Percentiles rank a stretch among this genome's conserved stretches.
phyloP scores from a whole-genome alignment of 805 yeast genomes.

The Tanozyma kutaoensis region DNA sequence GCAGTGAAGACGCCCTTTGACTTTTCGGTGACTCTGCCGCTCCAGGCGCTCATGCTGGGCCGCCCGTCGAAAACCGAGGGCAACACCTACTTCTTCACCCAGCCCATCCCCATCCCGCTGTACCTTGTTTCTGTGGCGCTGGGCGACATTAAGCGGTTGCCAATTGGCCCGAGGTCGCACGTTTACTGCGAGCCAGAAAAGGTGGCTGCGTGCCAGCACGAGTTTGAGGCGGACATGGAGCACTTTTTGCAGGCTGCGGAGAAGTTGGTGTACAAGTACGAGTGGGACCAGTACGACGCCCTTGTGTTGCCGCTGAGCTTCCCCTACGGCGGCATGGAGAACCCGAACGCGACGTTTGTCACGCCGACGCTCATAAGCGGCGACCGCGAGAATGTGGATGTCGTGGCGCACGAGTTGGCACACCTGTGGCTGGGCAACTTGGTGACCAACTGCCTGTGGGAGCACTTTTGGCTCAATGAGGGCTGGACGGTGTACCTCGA shows the following conservation, averaged over 20 bases:
- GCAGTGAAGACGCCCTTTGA: conserved; percentile 57
- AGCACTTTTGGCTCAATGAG: conserved; percentile 89
- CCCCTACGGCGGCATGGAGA: conserved; percentile 94
- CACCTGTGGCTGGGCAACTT: conserved; percentile 91
- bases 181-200: conserved; percentile 69
- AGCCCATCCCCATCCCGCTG: conserved; percentile 75
- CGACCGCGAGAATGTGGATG: conserved; percentile 77
- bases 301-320: conserved; percentile 63
- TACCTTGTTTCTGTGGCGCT: conserved; percentile 77
- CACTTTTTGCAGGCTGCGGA: conserved; percentile 71
- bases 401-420: conserved; percentile 85
- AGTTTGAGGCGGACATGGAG: conserved; percentile 73
- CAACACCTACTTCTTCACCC: conserved; percentile 38
- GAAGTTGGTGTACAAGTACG: conserved; percentile 60
- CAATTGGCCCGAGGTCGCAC: conserved; percentile 77
- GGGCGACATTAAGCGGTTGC: conserved; percentile 56
- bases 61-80: conserved; percentile 12
- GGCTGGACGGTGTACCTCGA: conserved; percentile 94
- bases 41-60: conserved; percentile 69
- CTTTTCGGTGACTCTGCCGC: conserved; percentile 46
- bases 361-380: conserved; percentile 82
- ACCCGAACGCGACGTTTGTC: conserved; percentile 82
- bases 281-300: conserved; percentile 76
- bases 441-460: conserved; percentile 86
- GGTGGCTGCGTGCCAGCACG: conserved; percentile 58